These are phyloP conservation scores for Tuctoria greenei DNA, from an alignment of 176 grass and related monocot genomes.

Conservation along the genomic window DNA sequence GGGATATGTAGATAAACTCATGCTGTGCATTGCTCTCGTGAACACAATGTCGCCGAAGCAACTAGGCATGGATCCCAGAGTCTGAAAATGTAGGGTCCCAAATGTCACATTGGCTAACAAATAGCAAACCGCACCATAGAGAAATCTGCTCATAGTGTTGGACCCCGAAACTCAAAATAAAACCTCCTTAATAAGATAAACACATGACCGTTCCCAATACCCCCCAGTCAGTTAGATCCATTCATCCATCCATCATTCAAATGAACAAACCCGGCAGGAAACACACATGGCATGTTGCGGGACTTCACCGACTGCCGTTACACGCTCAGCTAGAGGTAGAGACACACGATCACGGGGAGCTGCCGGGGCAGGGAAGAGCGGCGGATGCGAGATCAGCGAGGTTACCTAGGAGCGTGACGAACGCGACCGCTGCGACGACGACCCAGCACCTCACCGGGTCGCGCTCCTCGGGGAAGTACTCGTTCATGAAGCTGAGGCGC, in stretches of 20 bases:
- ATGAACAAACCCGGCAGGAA: neutral
- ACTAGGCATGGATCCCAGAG: conserved; percentile 48
- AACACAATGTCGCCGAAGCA: conserved; percentile 21
- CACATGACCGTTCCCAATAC: neutral
- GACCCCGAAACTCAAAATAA: conserved; percentile 14
- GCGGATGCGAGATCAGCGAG: conserved; percentile 14
- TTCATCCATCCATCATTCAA: too few relatives aligned
- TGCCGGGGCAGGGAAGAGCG: neutral
- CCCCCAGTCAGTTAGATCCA: conserved; percentile 38
- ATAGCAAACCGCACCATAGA: neutral
- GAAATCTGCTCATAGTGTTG: neutral
- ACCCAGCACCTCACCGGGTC: conserved; percentile 80
- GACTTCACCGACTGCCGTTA: neutral
- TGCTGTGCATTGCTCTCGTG: neutral
- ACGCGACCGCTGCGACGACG: conserved; percentile 73
- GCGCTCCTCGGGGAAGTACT: conserved; percentile 94
- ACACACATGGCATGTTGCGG: conserved; percentile 20
- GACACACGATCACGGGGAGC: neutral
- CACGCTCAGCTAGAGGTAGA: conserved; percentile 11
- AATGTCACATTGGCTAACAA: neutral
- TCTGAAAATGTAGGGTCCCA: neutral
- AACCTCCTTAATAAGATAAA: neutral
- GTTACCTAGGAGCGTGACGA: conserved; percentile 74
- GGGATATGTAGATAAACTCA: neutral
- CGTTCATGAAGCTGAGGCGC: conserved; percentile 88